A percentile compares a stretch with the other conserved stretches of the same genome.
These are phyloP conservation scores for Sphaerulina vaccinii DNA, from an alignment of 2,329 filamentous ascomycete species.

Conservation along the genomic window DNA sequence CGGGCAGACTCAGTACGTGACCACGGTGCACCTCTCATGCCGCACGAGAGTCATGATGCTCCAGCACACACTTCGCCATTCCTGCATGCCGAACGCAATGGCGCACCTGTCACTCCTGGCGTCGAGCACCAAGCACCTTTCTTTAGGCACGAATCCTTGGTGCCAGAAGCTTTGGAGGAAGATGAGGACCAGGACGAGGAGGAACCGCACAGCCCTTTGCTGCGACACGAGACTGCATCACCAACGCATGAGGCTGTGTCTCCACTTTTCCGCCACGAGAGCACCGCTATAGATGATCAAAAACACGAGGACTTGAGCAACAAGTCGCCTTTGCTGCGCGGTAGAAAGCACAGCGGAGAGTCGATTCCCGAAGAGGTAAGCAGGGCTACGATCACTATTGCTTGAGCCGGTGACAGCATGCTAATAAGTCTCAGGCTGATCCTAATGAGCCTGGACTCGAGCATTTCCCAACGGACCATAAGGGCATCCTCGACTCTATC, in stretches of 20 bases:
- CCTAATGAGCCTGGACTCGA: conserved; percentile 35
- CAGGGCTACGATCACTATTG: background rate
- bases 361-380: conserved; percentile 13
- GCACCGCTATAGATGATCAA: conserved; percentile 24
- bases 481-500: conserved; percentile 37
- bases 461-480: conserved; percentile 37
- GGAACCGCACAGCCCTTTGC: conserved; percentile 34
- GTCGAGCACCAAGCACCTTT: conserved; percentile 30
- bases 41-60: conserved; percentile 10
- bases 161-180: conserved; percentile 6
- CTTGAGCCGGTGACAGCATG: background rate
- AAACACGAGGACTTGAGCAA: conserved; percentile 18
- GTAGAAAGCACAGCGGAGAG: conserved; percentile 20
- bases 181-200: conserved; percentile 12
- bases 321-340: conserved; percentile 11
- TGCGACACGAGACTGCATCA: conserved; percentile 40
- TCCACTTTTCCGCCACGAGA: conserved; percentile 38
- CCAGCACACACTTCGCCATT: conserved; percentile 5
- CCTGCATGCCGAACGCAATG: conserved; percentile 5
- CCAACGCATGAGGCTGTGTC: conserved; percentile 29
- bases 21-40: conserved; percentile 12
- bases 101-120: background rate
- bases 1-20: conserved; percentile 14
- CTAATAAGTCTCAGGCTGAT: conserved; percentile 26
- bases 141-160: conserved; percentile 35